A percentile compares a stretch with the other conserved stretches of the same genome.
These are phyloP conservation scores for Hypoxylon fragiforme DNA, from an alignment of 495 filamentous ascomycete genomes.

Conservation along the genomic window DNA sequence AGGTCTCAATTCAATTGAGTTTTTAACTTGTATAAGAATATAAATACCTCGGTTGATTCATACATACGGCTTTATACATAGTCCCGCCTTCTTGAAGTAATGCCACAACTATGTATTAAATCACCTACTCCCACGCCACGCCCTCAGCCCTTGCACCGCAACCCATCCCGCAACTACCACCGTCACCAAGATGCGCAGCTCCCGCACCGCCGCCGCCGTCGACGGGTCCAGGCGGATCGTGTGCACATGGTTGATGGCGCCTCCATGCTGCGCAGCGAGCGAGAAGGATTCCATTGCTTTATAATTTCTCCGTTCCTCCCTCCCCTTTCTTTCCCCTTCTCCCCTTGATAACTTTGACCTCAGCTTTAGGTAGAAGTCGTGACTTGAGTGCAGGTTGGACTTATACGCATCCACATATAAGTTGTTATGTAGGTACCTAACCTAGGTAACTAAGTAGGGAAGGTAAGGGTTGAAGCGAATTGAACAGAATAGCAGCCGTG, in stretches of 20 bases:
- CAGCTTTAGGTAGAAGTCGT: too few relatives aligned
- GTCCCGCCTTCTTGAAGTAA: too few relatives aligned
- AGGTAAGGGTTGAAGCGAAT: too few relatives aligned
- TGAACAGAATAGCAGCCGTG: too few relatives aligned
- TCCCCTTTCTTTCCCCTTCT: not conserved
- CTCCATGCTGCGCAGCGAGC: slow-evolving; percentile 34
- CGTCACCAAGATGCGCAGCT: slow-evolving; percentile 72
- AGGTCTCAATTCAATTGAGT: too few relatives aligned
- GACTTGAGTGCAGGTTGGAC: too few relatives aligned
- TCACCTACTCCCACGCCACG: slow-evolving; percentile 14
- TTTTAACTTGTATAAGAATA: not conserved
- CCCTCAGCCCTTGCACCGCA: slow-evolving; percentile 42
- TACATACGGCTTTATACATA: slow-evolving; percentile 1
- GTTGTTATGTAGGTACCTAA: too few relatives aligned
- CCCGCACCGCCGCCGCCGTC: slow-evolving; percentile 55
- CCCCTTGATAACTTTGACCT: too few relatives aligned
- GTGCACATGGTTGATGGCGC: slow-evolving; percentile 36
- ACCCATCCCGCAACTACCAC: slow-evolving; percentile 70
- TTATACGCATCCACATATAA: too few relatives aligned
- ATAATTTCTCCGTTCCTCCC: not conserved
- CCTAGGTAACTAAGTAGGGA: too few relatives aligned
- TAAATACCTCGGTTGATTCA: not conserved
- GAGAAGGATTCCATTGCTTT: slow-evolving; percentile 38
- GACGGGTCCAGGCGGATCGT: slow-evolving; percentile 33
- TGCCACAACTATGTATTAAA: too few relatives aligned